Evolutionary conservation across 1,139 yeast species (phyloP).

Genomic region (Candida sanyaensis): DNA sequence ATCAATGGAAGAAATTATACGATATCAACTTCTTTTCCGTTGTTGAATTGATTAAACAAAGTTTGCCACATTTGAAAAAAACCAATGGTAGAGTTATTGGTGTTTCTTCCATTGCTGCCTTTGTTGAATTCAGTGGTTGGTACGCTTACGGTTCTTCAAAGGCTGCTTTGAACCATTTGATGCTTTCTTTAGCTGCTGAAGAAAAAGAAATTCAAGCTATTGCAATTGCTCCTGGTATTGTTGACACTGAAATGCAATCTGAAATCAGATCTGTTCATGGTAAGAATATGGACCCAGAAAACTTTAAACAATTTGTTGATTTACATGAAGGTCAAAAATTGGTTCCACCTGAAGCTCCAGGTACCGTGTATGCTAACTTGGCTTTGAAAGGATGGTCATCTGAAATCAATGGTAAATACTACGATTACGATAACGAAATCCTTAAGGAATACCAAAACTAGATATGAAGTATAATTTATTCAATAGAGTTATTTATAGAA

Average conservation of each 20-base stretch:
- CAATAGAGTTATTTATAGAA: no score
- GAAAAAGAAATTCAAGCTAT: slow-evolving; percentile 60
- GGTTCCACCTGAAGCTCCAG: slow-evolving; percentile 71
- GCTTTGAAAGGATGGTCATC: slow-evolving; percentile 58
- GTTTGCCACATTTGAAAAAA: slow-evolving; percentile 61
- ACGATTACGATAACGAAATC: slow-evolving; percentile 56
- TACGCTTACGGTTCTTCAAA: slow-evolving; percentile 88
- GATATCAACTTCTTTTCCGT: slow-evolving; percentile 82
- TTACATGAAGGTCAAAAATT: slow-evolving; percentile 57
- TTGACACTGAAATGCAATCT: slow-evolving; percentile 82
- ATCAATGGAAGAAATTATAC: slow-evolving; percentile 63
- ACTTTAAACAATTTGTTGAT: slow-evolving; percentile 58
- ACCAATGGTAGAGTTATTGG: slow-evolving; percentile 64
- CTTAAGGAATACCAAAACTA: slow-evolving; percentile 10
- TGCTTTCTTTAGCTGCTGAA: slow-evolving; percentile 65
- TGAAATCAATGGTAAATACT: slow-evolving; percentile 61
- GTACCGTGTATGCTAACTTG: slow-evolving; percentile 63
- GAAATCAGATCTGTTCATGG: slow-evolving; percentile 67
- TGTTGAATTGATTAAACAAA: slow-evolving; percentile 57
- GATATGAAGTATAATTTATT: not conserved
- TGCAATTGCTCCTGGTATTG: slow-evolving; percentile 92
- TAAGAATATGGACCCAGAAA: slow-evolving; percentile 55
- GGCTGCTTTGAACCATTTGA: slow-evolving; percentile 83
- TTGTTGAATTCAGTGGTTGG: slow-evolving; percentile 68
- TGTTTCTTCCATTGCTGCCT: slow-evolving; percentile 87